phyloP scores from a whole-genome alignment of 2,329 filamentous ascomycete species.

The Neofusicoccum laricinum region DNA sequence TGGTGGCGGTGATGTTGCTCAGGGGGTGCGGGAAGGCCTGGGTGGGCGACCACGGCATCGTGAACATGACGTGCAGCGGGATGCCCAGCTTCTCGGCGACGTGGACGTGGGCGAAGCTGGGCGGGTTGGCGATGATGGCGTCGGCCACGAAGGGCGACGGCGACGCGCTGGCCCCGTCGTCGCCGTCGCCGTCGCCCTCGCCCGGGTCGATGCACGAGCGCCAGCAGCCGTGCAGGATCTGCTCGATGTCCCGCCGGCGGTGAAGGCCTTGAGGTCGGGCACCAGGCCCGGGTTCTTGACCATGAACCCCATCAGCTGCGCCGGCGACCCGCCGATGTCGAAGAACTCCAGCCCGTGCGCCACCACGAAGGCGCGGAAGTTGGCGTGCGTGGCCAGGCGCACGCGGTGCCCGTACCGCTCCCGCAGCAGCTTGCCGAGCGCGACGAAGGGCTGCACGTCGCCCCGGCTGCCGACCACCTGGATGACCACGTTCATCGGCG shows the following conservation, averaged over 20 bases:
- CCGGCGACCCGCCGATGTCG: slow-evolving; percentile 73
- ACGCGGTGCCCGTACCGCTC: slow-evolving; percentile 71
- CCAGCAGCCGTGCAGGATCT: slow-evolving; percentile 85
- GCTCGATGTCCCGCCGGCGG: slow-evolving; percentile 70
- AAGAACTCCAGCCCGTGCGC: slow-evolving; percentile 77
- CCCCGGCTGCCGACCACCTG: slow-evolving; percentile 80
- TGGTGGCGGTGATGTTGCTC: slow-evolving; percentile 69
- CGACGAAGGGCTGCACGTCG: slow-evolving; percentile 77
- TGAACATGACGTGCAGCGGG: slow-evolving; percentile 85
- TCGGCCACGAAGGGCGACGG: slow-evolving; percentile 77
- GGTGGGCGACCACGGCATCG: slow-evolving; percentile 76
- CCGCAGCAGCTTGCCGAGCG: slow-evolving; percentile 69
- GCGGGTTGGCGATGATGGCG: slow-evolving; percentile 76
- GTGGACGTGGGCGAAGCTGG: slow-evolving; percentile 74
- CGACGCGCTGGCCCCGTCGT: slow-evolving; percentile 44
- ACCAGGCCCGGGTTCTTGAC: slow-evolving; percentile 79
- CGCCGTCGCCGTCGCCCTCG: slow-evolving; percentile 62
- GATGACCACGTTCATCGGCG: slow-evolving; percentile 68
- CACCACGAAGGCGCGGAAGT: slow-evolving; percentile 72
- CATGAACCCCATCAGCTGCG: slow-evolving; percentile 85
- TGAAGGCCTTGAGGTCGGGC: slow-evolving; percentile 68
- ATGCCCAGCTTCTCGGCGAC: slow-evolving; percentile 72
- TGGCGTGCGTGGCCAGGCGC: slow-evolving; percentile 74
- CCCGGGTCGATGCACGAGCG: slow-evolving; percentile 71
- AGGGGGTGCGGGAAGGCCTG: slow-evolving; percentile 73